Conservation (phyloP, 2,329 filamentous ascomycete species). For the Aspergillus fijiensis region DNA sequence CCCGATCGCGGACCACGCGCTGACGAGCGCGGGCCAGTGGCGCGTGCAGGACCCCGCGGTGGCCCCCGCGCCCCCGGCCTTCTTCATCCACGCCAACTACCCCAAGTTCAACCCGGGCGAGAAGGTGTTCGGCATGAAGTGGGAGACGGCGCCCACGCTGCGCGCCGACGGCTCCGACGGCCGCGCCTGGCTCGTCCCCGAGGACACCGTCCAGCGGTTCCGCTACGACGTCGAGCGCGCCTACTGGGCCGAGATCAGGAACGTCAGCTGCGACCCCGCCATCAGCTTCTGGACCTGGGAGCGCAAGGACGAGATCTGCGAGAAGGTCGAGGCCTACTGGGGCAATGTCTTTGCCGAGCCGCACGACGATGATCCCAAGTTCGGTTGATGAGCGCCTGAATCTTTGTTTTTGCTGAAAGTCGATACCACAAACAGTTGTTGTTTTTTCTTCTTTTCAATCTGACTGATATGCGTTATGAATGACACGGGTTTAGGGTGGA, state of each 20-base stretch:
- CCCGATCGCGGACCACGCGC: slow-evolving; percentile 38
- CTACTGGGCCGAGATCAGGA: slow-evolving; percentile 45
- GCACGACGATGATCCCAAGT: slow-evolving; percentile 34
- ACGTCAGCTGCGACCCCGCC: slow-evolving; percentile 41
- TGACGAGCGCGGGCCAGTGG: slow-evolving; percentile 34
- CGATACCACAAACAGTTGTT: background rate
- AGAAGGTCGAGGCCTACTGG: slow-evolving; percentile 36
- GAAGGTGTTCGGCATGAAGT: slow-evolving; percentile 39
- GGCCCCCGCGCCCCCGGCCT: slow-evolving; percentile 33
- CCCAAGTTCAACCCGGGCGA: slow-evolving; percentile 45
- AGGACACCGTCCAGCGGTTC: slow-evolving; percentile 36
- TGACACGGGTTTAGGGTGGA: slow-evolving; percentile 7
- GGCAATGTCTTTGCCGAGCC: slow-evolving; percentile 35
- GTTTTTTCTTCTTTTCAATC: too few relatives aligned
- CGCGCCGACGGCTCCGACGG: slow-evolving; percentile 37
- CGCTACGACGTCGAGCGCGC: slow-evolving; percentile 41
- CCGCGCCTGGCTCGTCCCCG: slow-evolving; percentile 38
- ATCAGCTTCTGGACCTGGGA: slow-evolving; percentile 36
- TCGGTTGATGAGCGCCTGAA: slow-evolving; percentile 25
- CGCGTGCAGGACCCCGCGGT: slow-evolving; percentile 34
- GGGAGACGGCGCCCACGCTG: slow-evolving; percentile 39
- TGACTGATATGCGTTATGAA: slow-evolving; percentile 13
- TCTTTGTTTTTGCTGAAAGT: too few relatives aligned
- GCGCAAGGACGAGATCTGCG: slow-evolving; percentile 31
- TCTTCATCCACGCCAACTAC: slow-evolving; percentile 45